Evolutionary conservation across 192 early-diverging fungal species (phyloP).

Genomic region (Linnemannia exigua): DNA sequence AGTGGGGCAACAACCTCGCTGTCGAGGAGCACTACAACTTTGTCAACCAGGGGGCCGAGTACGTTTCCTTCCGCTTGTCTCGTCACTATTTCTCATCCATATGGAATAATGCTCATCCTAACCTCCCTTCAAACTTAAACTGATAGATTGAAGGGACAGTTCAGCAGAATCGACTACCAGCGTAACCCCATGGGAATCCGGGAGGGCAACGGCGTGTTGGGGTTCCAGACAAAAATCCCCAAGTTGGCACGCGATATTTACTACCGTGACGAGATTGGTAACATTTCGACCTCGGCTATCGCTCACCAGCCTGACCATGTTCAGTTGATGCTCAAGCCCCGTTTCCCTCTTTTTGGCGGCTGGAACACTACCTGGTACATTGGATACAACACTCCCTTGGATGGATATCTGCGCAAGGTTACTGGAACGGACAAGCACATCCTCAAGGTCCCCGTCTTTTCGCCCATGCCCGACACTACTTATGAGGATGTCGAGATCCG

Average conservation of each 20-base stretch:
- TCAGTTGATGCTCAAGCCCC: slow-evolving; percentile 84
- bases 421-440: slow-evolving; percentile 64
- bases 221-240: slow-evolving; percentile 67
- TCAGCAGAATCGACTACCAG: slow-evolving; percentile 79
- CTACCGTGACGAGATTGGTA: slow-evolving; percentile 94
- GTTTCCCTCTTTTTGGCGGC: slow-evolving; percentile 96
- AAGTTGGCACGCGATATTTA: slow-evolving; percentile 80
- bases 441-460: slow-evolving; percentile 81
- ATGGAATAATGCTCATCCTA: neutral
- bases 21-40: slow-evolving; percentile 88
- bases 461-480: slow-evolving; percentile 71
- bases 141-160: slow-evolving; percentile 71
- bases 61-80: slow-evolving; percentile 40
- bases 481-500: slow-evolving; percentile 77
- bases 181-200: slow-evolving; percentile 63
- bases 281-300: slow-evolving; percentile 92
- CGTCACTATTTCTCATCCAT: neutral
- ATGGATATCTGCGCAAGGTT: slow-evolving; percentile 70
- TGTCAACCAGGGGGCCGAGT: slow-evolving; percentile 85
- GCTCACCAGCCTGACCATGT: slow-evolving; percentile 61
- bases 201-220: slow-evolving; percentile 57
- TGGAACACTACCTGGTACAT: slow-evolving; percentile 98
- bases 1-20: slow-evolving; percentile 85
- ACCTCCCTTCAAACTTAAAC: neutral
- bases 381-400: slow-evolving; percentile 87